Percentiles rank a stretch among this genome's conserved stretches.
These are phyloP conservation scores for Solanum rostratum DNA, from an alignment of 257 asterid species.

Conservation along the genomic window DNA sequence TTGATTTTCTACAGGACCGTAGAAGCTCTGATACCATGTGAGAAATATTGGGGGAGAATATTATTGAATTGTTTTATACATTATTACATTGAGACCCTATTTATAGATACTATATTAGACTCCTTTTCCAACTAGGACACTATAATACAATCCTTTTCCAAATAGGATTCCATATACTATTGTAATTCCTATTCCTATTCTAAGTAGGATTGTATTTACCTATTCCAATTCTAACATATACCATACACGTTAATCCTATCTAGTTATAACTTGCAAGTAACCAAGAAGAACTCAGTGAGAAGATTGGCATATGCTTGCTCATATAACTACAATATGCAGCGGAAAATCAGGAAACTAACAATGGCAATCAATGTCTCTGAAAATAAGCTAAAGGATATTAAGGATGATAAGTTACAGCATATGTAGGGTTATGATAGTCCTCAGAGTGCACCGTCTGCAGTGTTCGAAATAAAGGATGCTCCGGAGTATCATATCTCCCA, in stretches of 20 bases:
- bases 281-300: background rate
- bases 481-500: constrained; percentile 90
- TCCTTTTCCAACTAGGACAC: too few relatives aligned
- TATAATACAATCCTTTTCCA: too few relatives aligned
- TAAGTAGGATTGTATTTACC: too few relatives aligned
- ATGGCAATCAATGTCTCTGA: background rate
- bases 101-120: too few relatives aligned
- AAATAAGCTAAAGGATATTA: background rate
- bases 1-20: too few relatives aligned
- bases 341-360: background rate
- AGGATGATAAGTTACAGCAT: constrained; percentile 34
- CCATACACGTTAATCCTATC: background rate
- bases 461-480: constrained; percentile 66
- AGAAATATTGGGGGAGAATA: too few relatives aligned
- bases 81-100: too few relatives aligned
- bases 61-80: too few relatives aligned
- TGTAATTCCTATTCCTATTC: too few relatives aligned
- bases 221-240: too few relatives aligned
- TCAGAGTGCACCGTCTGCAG: constrained; percentile 61
- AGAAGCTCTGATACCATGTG: too few relatives aligned
- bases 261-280: background rate
- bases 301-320: background rate
- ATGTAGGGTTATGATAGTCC: constrained; percentile 95
- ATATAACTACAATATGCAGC: background rate
- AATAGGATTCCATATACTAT: too few relatives aligned